These are phyloP conservation scores for Xylaria curta DNA, from an alignment of 495 filamentous ascomycete genomes.

Conservation along the genomic window DNA sequence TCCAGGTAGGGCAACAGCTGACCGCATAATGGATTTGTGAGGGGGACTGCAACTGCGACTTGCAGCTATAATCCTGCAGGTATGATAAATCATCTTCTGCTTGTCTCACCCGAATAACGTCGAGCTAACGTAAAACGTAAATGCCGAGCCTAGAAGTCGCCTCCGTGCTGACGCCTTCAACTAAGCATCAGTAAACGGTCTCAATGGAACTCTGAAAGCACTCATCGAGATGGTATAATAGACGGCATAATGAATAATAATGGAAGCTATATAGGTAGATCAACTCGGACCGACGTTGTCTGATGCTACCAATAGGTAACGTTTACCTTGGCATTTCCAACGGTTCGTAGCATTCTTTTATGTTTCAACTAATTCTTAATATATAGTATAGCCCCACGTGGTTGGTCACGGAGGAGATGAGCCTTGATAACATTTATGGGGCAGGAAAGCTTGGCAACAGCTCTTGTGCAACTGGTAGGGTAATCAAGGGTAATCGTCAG, in stretches of 20 bases:
- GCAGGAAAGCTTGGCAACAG: neutral
- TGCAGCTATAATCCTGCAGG: neutral
- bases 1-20: neutral
- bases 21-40: neutral
- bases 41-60: neutral
- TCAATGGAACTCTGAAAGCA: neutral
- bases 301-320: neutral
- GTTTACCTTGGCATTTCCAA: neutral
- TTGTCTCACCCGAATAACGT: neutral
- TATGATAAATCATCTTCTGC: neutral
- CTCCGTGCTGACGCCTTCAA: neutral
- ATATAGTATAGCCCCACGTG: neutral
- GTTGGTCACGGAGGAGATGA: slow-evolving; percentile 11
- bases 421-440: neutral
- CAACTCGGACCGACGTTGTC: no score
- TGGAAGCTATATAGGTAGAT: no score
- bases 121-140: neutral
- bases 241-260: neutral
- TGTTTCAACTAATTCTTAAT: neutral
- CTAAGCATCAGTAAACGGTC: neutral
- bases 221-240: neutral
- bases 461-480: neutral
- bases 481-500: neutral
- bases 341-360: neutral
- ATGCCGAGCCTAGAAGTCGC: neutral